phyloP scores from a whole-genome alignment of 2,329 filamentous ascomycete species.

The Neoascochyta sp. region DNA sequence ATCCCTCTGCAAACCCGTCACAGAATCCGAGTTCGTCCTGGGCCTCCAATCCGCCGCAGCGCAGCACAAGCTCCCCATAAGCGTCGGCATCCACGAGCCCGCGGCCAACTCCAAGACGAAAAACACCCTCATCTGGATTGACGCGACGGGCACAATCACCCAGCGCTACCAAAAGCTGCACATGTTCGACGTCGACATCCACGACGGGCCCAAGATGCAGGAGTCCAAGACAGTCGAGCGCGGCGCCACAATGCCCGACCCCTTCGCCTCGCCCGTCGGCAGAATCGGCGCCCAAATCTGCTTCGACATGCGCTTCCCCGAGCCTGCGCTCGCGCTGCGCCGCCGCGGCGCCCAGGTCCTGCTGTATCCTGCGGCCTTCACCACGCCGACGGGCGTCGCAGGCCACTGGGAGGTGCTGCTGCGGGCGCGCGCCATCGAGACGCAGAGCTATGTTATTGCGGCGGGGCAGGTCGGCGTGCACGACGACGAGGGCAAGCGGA shows the following conservation, averaged over 20 bases:
- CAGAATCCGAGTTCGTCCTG: conserved; percentile 67
- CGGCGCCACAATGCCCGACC: conserved; percentile 54
- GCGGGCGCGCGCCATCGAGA: conserved; percentile 79
- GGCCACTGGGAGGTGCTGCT: conserved; percentile 78
- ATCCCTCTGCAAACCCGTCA: conserved; percentile 64
- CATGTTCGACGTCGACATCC: conserved; percentile 71
- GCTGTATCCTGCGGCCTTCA: conserved; percentile 88
- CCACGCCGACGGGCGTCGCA: conserved; percentile 74
- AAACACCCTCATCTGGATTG: conserved; percentile 66
- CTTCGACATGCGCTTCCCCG: conserved; percentile 85
- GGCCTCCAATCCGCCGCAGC: conserved; percentile 69
- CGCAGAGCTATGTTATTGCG: conserved; percentile 80
- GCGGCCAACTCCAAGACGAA: conserved; percentile 52
- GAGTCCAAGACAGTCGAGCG: conserved; percentile 65
- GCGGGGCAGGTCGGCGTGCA: conserved; percentile 73
- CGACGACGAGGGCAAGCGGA: conserved; percentile 62
- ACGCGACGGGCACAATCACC: conserved; percentile 55
- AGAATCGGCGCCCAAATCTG: conserved; percentile 78
- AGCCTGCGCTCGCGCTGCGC: conserved; percentile 65
- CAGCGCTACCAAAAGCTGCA: conserved; percentile 84
- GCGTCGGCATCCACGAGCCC: conserved; percentile 73
- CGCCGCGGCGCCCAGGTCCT: conserved; percentile 69
- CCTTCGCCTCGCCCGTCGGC: conserved; percentile 71
- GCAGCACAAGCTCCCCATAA: conserved; percentile 64
- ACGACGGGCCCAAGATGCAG: conserved; percentile 55